These are phyloP conservation scores for Verticillium albo-atrum DNA, from an alignment of 2,329 filamentous ascomycete genomes.

Conservation along the genomic window DNA sequence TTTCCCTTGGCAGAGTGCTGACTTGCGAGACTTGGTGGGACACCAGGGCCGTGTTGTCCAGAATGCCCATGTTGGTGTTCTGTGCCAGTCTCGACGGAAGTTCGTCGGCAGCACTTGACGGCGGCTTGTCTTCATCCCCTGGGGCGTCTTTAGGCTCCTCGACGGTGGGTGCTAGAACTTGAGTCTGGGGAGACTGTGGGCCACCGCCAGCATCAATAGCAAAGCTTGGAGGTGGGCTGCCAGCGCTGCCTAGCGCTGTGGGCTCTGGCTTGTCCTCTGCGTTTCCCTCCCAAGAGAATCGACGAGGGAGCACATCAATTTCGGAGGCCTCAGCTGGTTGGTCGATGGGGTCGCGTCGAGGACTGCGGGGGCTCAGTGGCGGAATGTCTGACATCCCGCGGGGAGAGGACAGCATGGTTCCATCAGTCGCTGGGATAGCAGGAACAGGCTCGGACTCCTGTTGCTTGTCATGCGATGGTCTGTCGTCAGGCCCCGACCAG, in stretches of 20 bases:
- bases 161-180: not conserved
- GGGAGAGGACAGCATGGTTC: not conserved
- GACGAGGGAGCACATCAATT: slow-evolving; percentile 7
- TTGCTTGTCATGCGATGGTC: slow-evolving; percentile 7
- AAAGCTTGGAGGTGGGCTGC: not conserved
- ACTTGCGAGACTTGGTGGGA: slow-evolving; percentile 32
- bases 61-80: not conserved
- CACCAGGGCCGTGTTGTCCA: slow-evolving; percentile 6
- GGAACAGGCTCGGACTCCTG: not conserved
- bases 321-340: not conserved
- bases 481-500: slow-evolving; percentile 49
- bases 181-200: not conserved
- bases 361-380: slow-evolving; percentile 11
- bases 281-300: slow-evolving; percentile 39
- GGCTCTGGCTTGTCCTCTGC: slow-evolving; percentile 11
- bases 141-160: not conserved
- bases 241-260: not conserved
- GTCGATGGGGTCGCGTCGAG: not conserved
- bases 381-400: slow-evolving; percentile 2
- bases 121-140: not conserved
- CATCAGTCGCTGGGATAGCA: not conserved
- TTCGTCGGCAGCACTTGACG: not conserved
- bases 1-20: slow-evolving; percentile 24
- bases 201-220: not conserved
- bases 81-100: not conserved